A percentile compares a stretch with the other conserved stretches of the same genome.
Conservation (phyloP, 192 early-diverging fungal species). For the Piromyces finnis region DNA sequence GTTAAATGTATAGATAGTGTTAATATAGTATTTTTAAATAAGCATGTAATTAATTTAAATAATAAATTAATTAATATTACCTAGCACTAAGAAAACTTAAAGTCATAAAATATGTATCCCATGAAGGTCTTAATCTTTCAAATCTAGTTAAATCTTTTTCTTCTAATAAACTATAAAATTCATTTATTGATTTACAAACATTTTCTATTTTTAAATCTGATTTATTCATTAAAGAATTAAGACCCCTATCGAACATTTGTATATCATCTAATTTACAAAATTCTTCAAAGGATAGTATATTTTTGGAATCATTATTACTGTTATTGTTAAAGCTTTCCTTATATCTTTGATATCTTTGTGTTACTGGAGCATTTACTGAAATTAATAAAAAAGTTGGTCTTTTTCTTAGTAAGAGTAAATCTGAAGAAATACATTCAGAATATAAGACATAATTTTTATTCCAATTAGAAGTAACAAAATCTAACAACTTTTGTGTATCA, state of each 20-base stretch:
- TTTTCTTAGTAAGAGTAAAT: not conserved
- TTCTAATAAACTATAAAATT: conserved; percentile 20
- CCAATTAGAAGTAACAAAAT: not conserved
- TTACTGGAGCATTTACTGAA: not conserved
- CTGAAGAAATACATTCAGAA: not conserved
- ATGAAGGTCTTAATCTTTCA: conserved; percentile 65
- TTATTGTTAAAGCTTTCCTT: not conserved
- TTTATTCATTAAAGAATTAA: not conserved
- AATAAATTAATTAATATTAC: conserved; percentile 35
- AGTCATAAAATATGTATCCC: conserved; percentile 98
- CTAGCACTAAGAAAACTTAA: conserved; percentile 77
- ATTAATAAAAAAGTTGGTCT: not conserved
- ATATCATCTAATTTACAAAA: not conserved
- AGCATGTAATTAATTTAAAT: too few species aligned
- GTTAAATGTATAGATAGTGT: too few species aligned
- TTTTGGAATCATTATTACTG: not conserved
- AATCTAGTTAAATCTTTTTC: conserved; percentile 39
- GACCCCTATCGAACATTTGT: not conserved
- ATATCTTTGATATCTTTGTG: not conserved
- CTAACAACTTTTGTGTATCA: not conserved
- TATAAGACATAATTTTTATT: not conserved
- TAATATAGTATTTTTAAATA: too few species aligned
- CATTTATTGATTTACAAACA: conserved; percentile 8
- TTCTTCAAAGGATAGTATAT: not conserved
- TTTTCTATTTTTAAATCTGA: conserved; percentile 54